These are phyloP conservation scores for Phytopythium chamaehyphon DNA, from an alignment of 352 stramenopile species.

Conservation along the genomic window DNA sequence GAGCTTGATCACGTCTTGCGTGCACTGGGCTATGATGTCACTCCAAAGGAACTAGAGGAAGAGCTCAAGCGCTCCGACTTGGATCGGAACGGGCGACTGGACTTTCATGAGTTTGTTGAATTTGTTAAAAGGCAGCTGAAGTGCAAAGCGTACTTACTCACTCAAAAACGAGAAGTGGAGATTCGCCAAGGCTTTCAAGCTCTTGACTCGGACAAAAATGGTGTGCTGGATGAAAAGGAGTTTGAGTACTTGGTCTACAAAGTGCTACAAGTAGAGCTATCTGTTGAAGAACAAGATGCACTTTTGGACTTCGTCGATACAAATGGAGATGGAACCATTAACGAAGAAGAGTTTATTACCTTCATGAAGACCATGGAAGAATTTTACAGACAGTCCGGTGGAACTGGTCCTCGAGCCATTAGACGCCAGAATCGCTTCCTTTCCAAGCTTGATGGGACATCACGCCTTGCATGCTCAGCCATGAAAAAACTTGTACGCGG, in stretches of 20 bases:
- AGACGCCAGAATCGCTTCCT: constrained; percentile 34
- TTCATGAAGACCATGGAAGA: constrained; percentile 72
- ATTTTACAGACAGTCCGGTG: constrained; percentile 34
- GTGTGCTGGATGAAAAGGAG: constrained; percentile 60
- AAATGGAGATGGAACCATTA: constrained; percentile 57
- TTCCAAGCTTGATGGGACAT: constrained; percentile 33
- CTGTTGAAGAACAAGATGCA: constrained; percentile 65
- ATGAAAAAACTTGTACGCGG: constrained; percentile 79
- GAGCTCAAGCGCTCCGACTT: constrained; percentile 59
- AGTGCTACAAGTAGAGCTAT: constrained; percentile 66
- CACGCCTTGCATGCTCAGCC: constrained; percentile 47
- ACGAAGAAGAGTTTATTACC: constrained; percentile 63
- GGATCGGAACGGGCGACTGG: constrained; percentile 59
- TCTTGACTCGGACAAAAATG: constrained; percentile 62
- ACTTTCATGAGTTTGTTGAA: constrained; percentile 71
- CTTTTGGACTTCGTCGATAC: constrained; percentile 67
- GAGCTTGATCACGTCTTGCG: constrained; percentile 64
- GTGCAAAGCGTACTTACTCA: constrained; percentile 54
- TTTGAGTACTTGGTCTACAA: constrained; percentile 79
- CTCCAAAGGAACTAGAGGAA: constrained; percentile 49
- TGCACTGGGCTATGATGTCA: constrained; percentile 70
- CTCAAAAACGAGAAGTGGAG: constrained; percentile 61
- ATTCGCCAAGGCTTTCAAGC: constrained; percentile 71
- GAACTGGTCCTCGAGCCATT: constrained; percentile 10
- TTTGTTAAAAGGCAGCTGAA: constrained; percentile 63